Conservation (phyloP, 2,329 filamentous ascomycete genomes). For the Scytalidium sp. region DNA sequence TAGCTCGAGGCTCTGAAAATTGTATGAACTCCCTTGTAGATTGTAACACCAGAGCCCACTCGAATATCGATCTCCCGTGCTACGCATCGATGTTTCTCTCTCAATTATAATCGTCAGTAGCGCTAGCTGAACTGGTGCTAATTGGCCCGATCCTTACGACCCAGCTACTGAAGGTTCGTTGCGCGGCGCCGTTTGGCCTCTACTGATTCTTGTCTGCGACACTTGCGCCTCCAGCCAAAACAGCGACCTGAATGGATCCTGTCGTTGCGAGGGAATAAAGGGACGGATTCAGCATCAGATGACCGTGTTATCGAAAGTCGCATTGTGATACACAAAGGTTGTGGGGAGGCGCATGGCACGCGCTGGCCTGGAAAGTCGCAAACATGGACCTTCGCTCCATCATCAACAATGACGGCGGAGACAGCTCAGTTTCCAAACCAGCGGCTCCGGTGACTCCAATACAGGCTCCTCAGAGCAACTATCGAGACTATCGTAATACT, state of each 20-base stretch:
- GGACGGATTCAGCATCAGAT: slow-evolving; percentile 17
- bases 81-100: background rate
- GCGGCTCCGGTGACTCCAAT: slow-evolving; percentile 28
- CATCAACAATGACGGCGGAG: slow-evolving; percentile 40
- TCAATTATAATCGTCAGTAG: background rate
- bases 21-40: background rate
- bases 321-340: slow-evolving; percentile 18
- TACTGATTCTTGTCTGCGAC: background rate
- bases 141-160: background rate
- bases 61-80: background rate
- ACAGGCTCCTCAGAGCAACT: slow-evolving; percentile 23
- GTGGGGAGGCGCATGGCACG: slow-evolving; percentile 19
- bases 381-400: slow-evolving; percentile 51
- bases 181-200: background rate
- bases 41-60: background rate
- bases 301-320: slow-evolving; percentile 11
- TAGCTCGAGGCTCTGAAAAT: background rate
- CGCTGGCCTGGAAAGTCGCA: slow-evolving; percentile 21
- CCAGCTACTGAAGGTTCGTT: background rate
- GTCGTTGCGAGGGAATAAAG: background rate
- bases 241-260: background rate
- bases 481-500: slow-evolving; percentile 27
- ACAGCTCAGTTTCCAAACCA: slow-evolving; percentile 20
- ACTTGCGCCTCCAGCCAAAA: background rate
- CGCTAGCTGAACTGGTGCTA: background rate